Evolutionary conservation across 306 rosid genomes (phyloP).

Genomic region (Astragalus glycyphyllos): DNA sequence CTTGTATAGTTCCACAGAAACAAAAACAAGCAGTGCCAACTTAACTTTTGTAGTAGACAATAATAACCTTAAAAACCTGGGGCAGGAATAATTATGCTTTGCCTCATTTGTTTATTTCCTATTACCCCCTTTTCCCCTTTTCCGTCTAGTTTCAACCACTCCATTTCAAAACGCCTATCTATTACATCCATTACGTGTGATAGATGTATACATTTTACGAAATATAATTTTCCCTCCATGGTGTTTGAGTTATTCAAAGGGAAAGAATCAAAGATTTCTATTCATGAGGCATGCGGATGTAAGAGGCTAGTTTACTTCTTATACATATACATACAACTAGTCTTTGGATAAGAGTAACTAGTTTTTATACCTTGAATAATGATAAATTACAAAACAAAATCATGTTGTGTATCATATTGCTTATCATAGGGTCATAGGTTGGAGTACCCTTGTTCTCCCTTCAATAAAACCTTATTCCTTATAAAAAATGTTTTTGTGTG

Average conservation of each 20-base stretch:
- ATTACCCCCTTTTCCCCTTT: not conserved
- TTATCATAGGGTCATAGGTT: too few species aligned
- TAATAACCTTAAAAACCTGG: slow-evolving; percentile 58
- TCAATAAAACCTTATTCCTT: too few species aligned
- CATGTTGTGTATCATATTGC: too few species aligned
- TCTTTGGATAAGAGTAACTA: too few species aligned
- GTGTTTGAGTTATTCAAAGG: not conserved
- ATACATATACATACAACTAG: too few species aligned
- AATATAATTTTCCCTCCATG: not conserved
- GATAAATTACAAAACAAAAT: too few species aligned
- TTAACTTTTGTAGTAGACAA: slow-evolving; percentile 24
- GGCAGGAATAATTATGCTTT: slow-evolving; percentile 39
- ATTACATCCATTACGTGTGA: not conserved
- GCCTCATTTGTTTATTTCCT: slow-evolving; percentile 1
- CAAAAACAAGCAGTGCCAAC: slow-evolving; percentile 53
- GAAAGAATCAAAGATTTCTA: not conserved
- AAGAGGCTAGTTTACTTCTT: too few species aligned
- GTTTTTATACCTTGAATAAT: too few species aligned
- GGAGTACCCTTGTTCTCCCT: too few species aligned
- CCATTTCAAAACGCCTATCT: slow-evolving; percentile 24
- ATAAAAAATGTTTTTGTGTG: too few species aligned
- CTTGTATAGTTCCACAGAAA: slow-evolving; percentile 48
- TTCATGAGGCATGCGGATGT: too few species aligned
- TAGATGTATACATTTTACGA: not conserved
- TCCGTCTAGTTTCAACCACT: slow-evolving; percentile 2